Conservation (phyloP, 768 basidiomycete species). For the Boletus rufocinnamomeus region DNA sequence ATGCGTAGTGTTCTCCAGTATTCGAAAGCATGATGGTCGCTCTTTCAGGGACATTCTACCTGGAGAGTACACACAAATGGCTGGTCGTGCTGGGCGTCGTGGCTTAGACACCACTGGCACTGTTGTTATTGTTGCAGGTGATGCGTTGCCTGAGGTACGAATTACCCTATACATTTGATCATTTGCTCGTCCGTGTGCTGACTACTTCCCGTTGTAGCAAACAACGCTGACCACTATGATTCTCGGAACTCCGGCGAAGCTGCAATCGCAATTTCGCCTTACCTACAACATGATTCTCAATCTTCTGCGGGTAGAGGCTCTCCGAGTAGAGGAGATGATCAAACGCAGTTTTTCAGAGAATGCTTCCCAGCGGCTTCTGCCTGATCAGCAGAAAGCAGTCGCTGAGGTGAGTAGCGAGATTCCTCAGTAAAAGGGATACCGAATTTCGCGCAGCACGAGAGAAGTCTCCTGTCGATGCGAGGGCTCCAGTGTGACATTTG, state of each 20-base stretch:
- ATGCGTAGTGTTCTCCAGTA: slow-evolving; percentile 94
- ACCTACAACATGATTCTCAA: slow-evolving; percentile 99
- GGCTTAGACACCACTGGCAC: slow-evolving; percentile 95
- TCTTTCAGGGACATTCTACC: slow-evolving; percentile 88
- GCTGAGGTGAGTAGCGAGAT: slow-evolving; percentile 56
- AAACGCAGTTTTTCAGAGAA: slow-evolving; percentile 99
- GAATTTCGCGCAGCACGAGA: slow-evolving; percentile 61
- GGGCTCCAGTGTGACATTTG: slow-evolving; percentile 72
- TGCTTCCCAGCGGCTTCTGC: slow-evolving; percentile 86
- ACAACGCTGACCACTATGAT: slow-evolving; percentile 82
- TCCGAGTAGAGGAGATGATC: slow-evolving; percentile 99
- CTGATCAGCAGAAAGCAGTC: slow-evolving; percentile 91
- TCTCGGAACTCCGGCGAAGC: slow-evolving; percentile 88
- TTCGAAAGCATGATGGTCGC: slow-evolving; percentile 93
- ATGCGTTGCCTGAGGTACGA: slow-evolving; percentile 81
- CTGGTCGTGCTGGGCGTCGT: slow-evolving; percentile 94
- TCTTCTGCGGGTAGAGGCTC: slow-evolving; percentile 90
- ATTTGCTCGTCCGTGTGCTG: neutral
- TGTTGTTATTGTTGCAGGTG: slow-evolving; percentile 85
- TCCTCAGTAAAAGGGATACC: slow-evolving; percentile 8
- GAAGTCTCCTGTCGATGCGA: slow-evolving; percentile 56
- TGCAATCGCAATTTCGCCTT: slow-evolving; percentile 93
- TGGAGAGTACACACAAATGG: slow-evolving; percentile 99
- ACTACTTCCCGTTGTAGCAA: slow-evolving; percentile 49
- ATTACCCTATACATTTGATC: slow-evolving; percentile 9